A percentile compares a stretch with the other conserved stretches of the same genome.
Evolutionary conservation across 2,329 filamentous ascomycete species (phyloP).

Genomic region (Hypoxylon sp.): DNA sequence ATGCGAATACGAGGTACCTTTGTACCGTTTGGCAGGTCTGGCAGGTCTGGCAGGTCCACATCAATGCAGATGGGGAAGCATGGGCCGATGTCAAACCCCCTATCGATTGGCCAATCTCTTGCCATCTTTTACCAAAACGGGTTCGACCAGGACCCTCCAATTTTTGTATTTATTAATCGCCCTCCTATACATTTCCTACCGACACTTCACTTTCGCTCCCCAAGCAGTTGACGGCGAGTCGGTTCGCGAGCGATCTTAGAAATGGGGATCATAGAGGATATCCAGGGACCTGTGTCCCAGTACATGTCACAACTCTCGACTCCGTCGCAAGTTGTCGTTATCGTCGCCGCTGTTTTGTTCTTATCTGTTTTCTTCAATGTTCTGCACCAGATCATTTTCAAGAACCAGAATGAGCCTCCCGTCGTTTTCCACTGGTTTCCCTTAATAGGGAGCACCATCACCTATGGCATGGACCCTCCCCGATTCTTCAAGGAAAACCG

Average conservation of each 20-base stretch:
- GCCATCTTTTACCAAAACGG: constrained; percentile 43
- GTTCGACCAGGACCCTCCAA: constrained; percentile 25
- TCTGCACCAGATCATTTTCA: constrained; percentile 82
- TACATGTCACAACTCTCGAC: constrained; percentile 65
- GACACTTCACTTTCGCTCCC: constrained; percentile 7
- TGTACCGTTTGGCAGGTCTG: constrained; percentile 22
- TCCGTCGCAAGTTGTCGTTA: constrained; percentile 63
- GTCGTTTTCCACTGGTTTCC: constrained; percentile 87
- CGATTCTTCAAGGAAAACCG: constrained; percentile 84
- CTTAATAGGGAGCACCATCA: constrained; percentile 89
- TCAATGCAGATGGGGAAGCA: constrained; percentile 4
- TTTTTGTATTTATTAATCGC: constrained; percentile 43
- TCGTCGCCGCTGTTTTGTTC: constrained; percentile 61
- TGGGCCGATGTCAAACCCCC: constrained; percentile 33
- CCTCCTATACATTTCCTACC: constrained; percentile 29
- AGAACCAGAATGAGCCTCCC: constrained; percentile 85
- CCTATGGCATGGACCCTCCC: constrained; percentile 95
- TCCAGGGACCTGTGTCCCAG: constrained; percentile 65
- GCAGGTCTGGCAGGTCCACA: no score
- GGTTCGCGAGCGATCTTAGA: constrained; percentile 30
- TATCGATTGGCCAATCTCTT: constrained; percentile 48
- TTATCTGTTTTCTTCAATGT: constrained; percentile 83
- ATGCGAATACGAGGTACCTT: constrained; percentile 45
- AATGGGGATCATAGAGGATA: constrained; percentile 71
- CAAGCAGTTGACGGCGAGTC: constrained; percentile 20